A percentile compares a stretch with the other conserved stretches of the same genome.
Conservation (phyloP, 176 grass and related monocot species). For the Ananas comosus region DNA sequence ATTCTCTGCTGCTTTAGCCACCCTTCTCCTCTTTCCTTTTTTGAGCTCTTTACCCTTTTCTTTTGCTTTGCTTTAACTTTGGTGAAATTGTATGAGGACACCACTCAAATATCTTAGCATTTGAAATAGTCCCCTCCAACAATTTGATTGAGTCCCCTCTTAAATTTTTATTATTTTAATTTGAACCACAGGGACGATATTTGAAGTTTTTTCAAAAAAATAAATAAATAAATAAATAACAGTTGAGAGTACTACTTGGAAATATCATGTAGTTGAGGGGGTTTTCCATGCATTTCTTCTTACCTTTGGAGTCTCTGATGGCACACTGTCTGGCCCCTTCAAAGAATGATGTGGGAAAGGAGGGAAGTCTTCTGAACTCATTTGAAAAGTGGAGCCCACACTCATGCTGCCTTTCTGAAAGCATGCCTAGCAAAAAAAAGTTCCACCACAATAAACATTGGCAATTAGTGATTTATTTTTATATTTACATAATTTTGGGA, state of each 20-base stretch:
- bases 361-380: conserved; percentile 11
- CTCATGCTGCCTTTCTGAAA: conserved; percentile 6
- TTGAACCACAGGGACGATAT: no score
- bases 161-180: no score
- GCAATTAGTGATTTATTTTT: neutral
- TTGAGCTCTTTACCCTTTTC: neutral
- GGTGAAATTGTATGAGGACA: no score
- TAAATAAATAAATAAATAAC: no score
- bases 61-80: neutral
- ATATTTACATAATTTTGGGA: neutral
- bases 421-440: conserved; percentile 1
- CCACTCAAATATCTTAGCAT: no score
- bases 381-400: neutral
- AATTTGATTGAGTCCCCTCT: no score
- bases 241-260: no score
- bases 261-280: no score
- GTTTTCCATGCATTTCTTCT: neutral
- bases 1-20: conserved; percentile 9
- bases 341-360: conserved; percentile 8
- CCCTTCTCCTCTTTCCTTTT: conserved; percentile 7
- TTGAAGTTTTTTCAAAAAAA: no score
- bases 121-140: no score
- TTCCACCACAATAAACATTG: neutral
- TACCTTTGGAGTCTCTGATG: conserved; percentile 8
- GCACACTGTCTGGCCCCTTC: conserved; percentile 4